A percentile compares a stretch with the other conserved stretches of the same genome.
These are phyloP conservation scores for Dendrobium catenatum DNA, from an alignment of 106 monocot species.

Conservation along the genomic window DNA sequence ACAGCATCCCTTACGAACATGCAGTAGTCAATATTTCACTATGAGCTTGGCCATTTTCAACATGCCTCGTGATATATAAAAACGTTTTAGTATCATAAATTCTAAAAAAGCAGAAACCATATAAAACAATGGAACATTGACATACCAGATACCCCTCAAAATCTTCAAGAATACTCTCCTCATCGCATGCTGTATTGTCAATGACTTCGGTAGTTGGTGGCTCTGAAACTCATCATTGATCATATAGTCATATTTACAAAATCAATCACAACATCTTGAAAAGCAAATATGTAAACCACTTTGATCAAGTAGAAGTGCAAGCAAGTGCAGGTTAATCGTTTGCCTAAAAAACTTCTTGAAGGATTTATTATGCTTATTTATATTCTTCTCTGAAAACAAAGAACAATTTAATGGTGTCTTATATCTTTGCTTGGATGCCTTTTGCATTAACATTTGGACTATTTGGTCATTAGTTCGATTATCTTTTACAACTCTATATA, in stretches of 20 bases:
- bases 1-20: too few species aligned
- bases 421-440: neutral
- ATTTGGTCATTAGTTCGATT: neutral
- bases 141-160: constrained; percentile 67
- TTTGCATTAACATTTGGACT: neutral
- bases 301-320: neutral
- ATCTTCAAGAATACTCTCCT: constrained; percentile 42
- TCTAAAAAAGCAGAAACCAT: constrained; percentile 1
- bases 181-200: constrained; percentile 11
- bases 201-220: constrained; percentile 19
- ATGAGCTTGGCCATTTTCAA: neutral
- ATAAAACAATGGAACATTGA: neutral
- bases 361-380: neutral
- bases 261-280: neutral
- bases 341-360: neutral
- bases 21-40: too few species aligned
- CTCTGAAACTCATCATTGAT: constrained; percentile 22
- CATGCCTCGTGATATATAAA: neutral
- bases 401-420: too few species aligned
- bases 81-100: neutral
- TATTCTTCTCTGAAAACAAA: too few species aligned
- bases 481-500: neutral
- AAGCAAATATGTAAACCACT: neutral
- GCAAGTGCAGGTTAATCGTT: neutral
- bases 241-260: neutral